Percentiles rank a stretch among this genome's conserved stretches.
phyloP scores from a whole-genome alignment of 2,329 filamentous ascomycete genomes.

The Polytolypa hystricis region DNA sequence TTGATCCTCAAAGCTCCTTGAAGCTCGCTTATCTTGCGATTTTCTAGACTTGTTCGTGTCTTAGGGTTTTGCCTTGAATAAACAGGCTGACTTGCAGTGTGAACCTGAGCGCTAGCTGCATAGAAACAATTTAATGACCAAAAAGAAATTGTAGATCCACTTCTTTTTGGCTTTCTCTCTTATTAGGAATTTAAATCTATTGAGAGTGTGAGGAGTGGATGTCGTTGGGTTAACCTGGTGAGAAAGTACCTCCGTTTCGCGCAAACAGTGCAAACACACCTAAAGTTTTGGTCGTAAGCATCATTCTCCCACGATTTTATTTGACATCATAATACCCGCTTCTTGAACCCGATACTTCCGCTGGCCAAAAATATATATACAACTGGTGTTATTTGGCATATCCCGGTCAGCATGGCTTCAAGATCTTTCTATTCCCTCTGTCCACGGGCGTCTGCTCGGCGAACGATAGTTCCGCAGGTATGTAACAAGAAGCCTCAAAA shows the following conservation, averaged over 20 bases:
- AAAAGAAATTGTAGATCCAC: not conserved
- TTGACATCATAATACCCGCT: no score
- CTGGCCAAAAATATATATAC: no score
- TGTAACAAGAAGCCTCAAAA: no score
- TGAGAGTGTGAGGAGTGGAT: not conserved
- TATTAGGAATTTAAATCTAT: not conserved
- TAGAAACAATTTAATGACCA: not conserved
- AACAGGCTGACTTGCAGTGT: not conserved
- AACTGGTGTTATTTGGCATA: no score
- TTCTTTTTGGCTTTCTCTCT: not conserved
- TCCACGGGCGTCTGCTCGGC: no score
- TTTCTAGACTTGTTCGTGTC: not conserved
- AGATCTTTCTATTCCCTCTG: no score
- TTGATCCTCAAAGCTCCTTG: not conserved
- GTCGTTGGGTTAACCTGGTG: not conserved
- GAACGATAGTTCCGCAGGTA: no score
- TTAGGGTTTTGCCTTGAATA: not conserved
- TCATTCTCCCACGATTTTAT: no score
- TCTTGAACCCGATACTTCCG: no score
- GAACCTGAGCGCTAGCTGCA: not conserved
- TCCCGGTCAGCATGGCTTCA: no score
- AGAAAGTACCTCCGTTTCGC: no score
- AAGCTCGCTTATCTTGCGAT: not conserved
- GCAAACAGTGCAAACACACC: slow-evolving; percentile 24
- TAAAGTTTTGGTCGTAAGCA: no score